Base-by-base conservation (phyloP, 352 stramenopile species). In the Phytophthora pseudosyringae region DNA sequence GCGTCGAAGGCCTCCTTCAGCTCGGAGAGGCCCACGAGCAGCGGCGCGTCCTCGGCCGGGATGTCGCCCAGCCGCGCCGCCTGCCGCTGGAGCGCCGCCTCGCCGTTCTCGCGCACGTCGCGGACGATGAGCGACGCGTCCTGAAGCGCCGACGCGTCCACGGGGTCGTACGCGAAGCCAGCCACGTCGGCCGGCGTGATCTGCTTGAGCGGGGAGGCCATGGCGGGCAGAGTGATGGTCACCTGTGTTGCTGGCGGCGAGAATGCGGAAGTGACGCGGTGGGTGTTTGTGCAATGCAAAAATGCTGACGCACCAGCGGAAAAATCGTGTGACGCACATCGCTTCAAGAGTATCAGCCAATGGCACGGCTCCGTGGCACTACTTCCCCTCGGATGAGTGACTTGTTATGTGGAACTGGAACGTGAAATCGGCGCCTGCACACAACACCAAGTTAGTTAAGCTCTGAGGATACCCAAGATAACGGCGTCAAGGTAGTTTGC, bases 1-100 rank as follows among this genome's bases (percentile, higher is more conserved):
- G 59, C 47, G 3, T 97, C 81, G 73, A 92, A 98, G 3, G 95
- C 97, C 9, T 76, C 76, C 57, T 94, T 65, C 38, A 98, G 85
- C 46, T 94, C 74, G 2, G 74, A 71, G 31, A 77, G 74, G 55
- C 59, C 54, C 10, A 97, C 75, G 7, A 94, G 53, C 16, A 94
- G 48, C 9, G 80, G 57, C 44, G 77, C 55, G 47, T 79, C 52
- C 9, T 60, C 64, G 39, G 43, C 64, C 26, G 79, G 50, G 16
- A 94, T 66, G 68, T 95, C 87, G 43, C 86, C 83, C 7, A 95
- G 75, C n/a, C 84, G 68, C 40, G 70, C 56, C 5, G 87, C 85
- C 61, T 95, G 84, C 53, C 65, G 41, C 31, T 73, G 73, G 32
- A 95, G 71, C 26, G 73, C 87, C 3, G 49, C 33, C 15, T 80